Evolutionary conservation across 257 asterid genomes (phyloP).

Genomic region (Rehmannia glutinosa): DNA sequence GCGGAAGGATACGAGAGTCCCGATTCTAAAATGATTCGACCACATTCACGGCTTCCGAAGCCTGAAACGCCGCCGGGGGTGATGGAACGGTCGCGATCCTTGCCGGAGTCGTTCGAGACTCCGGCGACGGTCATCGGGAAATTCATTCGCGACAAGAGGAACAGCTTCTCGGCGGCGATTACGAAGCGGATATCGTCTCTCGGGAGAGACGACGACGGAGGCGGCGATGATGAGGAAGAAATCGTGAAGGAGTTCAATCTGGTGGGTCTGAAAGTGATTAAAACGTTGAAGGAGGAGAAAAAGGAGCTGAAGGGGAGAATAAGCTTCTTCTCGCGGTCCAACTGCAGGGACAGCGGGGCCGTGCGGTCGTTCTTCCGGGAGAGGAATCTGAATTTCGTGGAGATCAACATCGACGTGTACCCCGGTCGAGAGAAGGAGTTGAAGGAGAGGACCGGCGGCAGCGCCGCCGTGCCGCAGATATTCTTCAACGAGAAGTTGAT

Average conservation of each 20-base stretch:
- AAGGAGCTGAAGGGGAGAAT: conserved; percentile 55
- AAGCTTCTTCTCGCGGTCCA: conserved; percentile 81
- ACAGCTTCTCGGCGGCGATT: conserved; percentile 68
- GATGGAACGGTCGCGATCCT: conserved; percentile 38
- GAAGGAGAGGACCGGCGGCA: conserved; percentile 52
- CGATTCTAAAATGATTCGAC: conserved; percentile 32
- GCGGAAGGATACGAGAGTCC: neutral
- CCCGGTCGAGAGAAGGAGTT: conserved; percentile 70
- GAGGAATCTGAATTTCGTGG: conserved; percentile 51
- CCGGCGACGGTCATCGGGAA: conserved; percentile 75
- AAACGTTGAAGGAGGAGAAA: conserved; percentile 30
- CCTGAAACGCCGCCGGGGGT: conserved; percentile 75
- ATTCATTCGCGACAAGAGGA: conserved; percentile 71
- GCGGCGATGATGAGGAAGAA: neutral
- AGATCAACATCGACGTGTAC: conserved; percentile 83
- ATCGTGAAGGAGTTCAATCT: conserved; percentile 59
- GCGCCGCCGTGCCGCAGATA: conserved; percentile 63
- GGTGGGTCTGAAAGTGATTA: conserved; percentile 60
- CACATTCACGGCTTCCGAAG: conserved; percentile 60
- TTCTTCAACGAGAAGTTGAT: conserved; percentile 76
- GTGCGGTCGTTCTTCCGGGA: conserved; percentile 65
- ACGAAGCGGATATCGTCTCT: conserved; percentile 65
- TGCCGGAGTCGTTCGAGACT: conserved; percentile 46
- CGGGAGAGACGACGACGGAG: conserved; percentile 23
- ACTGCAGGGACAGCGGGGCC: conserved; percentile 81